phyloP scores from a whole-genome alignment of 768 basidiomycete species.

The Podaxis pistillaris region DNA sequence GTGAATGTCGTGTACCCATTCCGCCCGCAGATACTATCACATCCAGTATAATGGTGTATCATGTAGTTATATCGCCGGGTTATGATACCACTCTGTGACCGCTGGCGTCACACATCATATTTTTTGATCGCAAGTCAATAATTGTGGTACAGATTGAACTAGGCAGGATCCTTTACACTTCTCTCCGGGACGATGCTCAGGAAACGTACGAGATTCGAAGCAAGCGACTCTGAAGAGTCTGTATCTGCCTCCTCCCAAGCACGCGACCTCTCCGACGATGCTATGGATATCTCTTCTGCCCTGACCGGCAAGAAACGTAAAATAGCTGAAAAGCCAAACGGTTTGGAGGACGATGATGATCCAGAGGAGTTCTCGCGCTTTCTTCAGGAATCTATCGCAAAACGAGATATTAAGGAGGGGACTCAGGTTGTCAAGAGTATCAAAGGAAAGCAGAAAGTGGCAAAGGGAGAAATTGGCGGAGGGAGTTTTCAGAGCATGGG shows the following conservation, averaged over 20 bases:
- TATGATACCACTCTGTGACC: slow-evolving; percentile 1
- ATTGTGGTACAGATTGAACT: background rate
- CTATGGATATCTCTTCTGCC: slow-evolving; percentile 61
- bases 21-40: background rate
- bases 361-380: slow-evolving; percentile 64
- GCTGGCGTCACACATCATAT: slow-evolving; percentile 6
- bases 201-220: slow-evolving; percentile 16
- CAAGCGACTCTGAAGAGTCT: slow-evolving; percentile 10
- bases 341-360: slow-evolving; percentile 40
- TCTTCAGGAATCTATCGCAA: slow-evolving; percentile 67
- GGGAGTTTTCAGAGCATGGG: slow-evolving; percentile 98
- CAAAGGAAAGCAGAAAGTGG: slow-evolving; percentile 67
- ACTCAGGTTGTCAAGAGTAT: slow-evolving; percentile 75
- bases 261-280: slow-evolving; percentile 23
- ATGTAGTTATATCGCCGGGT: background rate
- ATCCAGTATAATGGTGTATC: background rate
- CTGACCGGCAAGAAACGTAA: slow-evolving; percentile 48
- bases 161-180: background rate
- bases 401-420: slow-evolving; percentile 72
- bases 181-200: slow-evolving; percentile 7
- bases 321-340: slow-evolving; percentile 20
- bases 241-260: slow-evolving; percentile 1
- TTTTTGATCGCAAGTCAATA: background rate
- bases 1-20: background rate
- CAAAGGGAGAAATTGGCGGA: slow-evolving; percentile 81